Evolutionary conservation across 2,329 filamentous ascomycete genomes (phyloP), one percentile per base, ranked within the genome.

Genomic region (Pseudopithomyces maydicus): DNA sequence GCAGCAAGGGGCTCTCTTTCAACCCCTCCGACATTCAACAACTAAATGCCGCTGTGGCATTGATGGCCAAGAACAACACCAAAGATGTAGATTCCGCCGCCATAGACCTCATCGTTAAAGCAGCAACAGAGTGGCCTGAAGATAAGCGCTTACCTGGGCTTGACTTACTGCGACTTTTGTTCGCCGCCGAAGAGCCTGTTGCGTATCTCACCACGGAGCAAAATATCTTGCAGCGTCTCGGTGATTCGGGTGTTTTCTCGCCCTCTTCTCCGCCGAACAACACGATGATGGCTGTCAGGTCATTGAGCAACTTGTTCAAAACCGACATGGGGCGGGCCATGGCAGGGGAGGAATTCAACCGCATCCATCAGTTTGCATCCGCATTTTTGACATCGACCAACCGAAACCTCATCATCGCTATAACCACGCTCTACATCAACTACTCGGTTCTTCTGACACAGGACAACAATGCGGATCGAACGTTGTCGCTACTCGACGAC

Each of bases 371-470:
- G 2, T 84, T 89, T 26, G 78, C 96, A 8, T 84, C 88, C 50
- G 83, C 85, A 0, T 84, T 90, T 23, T 78, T 88, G 2, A 67
- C 62, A 7, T 68, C 70, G 7, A 77, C 61, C 64, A 95, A 96
- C 72, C 87, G 90, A 51, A 96, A 96, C 65, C 80, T 98, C 11
- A 85, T 90, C 49, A 88, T 97, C 54, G 94, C 95, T 0, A 81
- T 91, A 17, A 88, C 91, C 1, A 97, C 95, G 0, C 82, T 91
- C 0, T 88, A 90, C 57, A 88, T 98, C 72, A 98, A 99, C 77
- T 90, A 90, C 62, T 83, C 92, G 0, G 91, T 97, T 1, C 82
- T 93, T 11, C 83, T 91, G 48, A 77, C 63, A 62, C 78, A 77
- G 41, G 81, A 83, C 7, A 74, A 78, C 36, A 79, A 81, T 75